phyloP scores from a whole-genome alignment of 306 rosid species.

The Boehmeria nivea region DNA sequence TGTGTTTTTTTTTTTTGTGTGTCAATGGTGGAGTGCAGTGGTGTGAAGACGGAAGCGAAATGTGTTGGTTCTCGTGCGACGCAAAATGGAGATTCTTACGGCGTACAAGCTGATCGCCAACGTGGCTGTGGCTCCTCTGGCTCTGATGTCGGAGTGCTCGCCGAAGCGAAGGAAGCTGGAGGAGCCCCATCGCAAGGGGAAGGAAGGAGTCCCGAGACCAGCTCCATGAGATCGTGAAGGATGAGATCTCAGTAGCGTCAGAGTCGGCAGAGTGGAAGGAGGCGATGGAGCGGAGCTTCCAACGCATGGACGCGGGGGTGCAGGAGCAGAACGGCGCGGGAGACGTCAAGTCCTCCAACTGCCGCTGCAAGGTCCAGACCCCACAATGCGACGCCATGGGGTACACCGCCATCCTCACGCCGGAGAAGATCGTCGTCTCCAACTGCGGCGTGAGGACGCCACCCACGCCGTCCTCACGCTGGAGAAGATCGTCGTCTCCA shows the following conservation, averaged over 20 bases:
- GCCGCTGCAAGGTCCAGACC: slow-evolving; percentile 48
- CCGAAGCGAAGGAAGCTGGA: slow-evolving; percentile 52
- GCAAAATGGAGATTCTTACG: slow-evolving; percentile 34
- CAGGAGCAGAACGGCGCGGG: slow-evolving; percentile 3
- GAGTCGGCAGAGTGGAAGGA: slow-evolving; percentile 31
- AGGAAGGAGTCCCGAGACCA: slow-evolving; percentile 16
- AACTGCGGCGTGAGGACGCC: too few relatives aligned
- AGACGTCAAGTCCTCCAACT: slow-evolving; percentile 7
- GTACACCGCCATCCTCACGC: slow-evolving; percentile 83
- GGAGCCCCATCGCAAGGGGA: not conserved
- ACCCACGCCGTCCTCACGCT: slow-evolving; percentile 41
- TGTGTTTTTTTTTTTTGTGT: too few relatives aligned
- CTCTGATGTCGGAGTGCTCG: slow-evolving; percentile 4
- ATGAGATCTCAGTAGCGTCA: slow-evolving; percentile 16
- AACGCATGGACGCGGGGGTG: slow-evolving; percentile 40
- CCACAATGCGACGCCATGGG: slow-evolving; percentile 87
- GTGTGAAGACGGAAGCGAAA: too few relatives aligned
- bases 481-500: slow-evolving; percentile 61
- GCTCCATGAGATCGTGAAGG: slow-evolving; percentile 39
- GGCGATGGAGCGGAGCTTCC: slow-evolving; percentile 36
- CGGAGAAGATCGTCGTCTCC: too few relatives aligned
- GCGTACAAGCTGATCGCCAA: slow-evolving; percentile 41
- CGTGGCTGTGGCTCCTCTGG: slow-evolving; percentile 14
- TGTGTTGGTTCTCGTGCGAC: too few relatives aligned
- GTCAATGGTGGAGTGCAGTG: too few relatives aligned